Conservation (phyloP, 164 flowering plant genomes). For the Dillenia suffruticosa region DNA sequence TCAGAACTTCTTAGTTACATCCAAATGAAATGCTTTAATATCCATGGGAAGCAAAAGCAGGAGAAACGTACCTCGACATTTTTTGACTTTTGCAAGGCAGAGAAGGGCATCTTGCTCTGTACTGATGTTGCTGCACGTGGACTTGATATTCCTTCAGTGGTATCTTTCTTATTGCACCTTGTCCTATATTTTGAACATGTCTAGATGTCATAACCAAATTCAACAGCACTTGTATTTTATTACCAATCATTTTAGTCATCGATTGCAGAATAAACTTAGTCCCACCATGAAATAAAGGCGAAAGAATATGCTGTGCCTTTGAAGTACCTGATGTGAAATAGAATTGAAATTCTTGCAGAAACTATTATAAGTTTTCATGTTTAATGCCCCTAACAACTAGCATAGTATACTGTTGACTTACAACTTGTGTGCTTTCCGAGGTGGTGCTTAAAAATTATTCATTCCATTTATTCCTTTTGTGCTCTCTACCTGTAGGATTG, state of each 20-base stretch:
- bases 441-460: neutral
- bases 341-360: no score
- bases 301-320: no score
- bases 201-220: no score
- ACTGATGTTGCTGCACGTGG: conserved; percentile 99
- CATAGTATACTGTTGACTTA: no score
- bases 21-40: conserved; percentile 66
- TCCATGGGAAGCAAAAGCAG: conserved; percentile 93
- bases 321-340: no score
- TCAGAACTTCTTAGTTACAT: conserved; percentile 80
- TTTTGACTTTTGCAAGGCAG: conserved; percentile 80
- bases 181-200: no score
- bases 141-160: conserved; percentile 92
- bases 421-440: no score
- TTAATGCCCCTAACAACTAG: no score
- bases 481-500: conserved; percentile 63
- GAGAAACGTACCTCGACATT: conserved; percentile 75
- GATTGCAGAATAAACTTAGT: no score
- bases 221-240: no score
- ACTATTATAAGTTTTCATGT: neutral
- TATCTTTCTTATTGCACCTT: conserved; percentile 21
- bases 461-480: neutral
- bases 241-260: no score
- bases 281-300: no score
- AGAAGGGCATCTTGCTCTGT: conserved; percentile 82